Conservation (phyloP, 2,329 filamentous ascomycete species). For the Harringtonia aguacate region DNA sequence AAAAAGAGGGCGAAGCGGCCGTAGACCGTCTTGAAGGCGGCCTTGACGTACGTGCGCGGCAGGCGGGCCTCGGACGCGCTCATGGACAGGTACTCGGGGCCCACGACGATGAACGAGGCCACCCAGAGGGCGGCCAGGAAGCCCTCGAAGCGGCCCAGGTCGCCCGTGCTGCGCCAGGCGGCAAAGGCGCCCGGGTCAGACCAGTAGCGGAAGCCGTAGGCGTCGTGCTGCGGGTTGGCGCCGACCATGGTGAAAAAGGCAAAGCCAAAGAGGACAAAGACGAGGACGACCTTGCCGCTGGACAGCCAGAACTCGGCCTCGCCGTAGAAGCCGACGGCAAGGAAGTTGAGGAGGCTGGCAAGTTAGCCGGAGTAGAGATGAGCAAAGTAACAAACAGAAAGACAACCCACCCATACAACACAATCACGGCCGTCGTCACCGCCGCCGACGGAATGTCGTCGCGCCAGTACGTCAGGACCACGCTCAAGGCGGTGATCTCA, state of each 20-base stretch:
- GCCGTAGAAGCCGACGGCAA: slow-evolving; percentile 9
- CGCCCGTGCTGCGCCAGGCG: slow-evolving; percentile 25
- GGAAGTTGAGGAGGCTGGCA: slow-evolving; percentile 4
- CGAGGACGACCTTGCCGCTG: slow-evolving; percentile 33
- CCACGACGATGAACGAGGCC: slow-evolving; percentile 22
- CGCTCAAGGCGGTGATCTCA: slow-evolving; percentile 48
- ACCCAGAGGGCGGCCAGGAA: slow-evolving; percentile 31
- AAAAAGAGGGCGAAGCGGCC: slow-evolving; percentile 21
- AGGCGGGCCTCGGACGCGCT: slow-evolving; percentile 11
- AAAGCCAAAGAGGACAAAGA: slow-evolving; percentile 38
- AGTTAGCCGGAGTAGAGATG: slow-evolving; percentile 17
- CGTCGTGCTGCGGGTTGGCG: slow-evolving; percentile 12
- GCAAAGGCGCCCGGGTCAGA: slow-evolving; percentile 30
- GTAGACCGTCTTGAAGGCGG: slow-evolving; percentile 15
- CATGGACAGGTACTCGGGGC: slow-evolving; percentile 40
- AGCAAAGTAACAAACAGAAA: neutral
- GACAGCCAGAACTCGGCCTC: slow-evolving; percentile 10
- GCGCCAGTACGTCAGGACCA: slow-evolving; percentile 46
- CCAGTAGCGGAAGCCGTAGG: slow-evolving; percentile 10
- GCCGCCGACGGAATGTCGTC: too few species aligned
- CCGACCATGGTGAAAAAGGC: slow-evolving; percentile 35
- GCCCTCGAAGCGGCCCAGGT: slow-evolving; percentile 28
- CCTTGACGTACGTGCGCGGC: slow-evolving; percentile 11
- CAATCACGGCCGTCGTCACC: slow-evolving; percentile 34
- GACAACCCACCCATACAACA: slow-evolving; percentile 15